Evolutionary conservation across 2,329 filamentous ascomycete species (phyloP).

Genomic region (Onygenales sp.): DNA sequence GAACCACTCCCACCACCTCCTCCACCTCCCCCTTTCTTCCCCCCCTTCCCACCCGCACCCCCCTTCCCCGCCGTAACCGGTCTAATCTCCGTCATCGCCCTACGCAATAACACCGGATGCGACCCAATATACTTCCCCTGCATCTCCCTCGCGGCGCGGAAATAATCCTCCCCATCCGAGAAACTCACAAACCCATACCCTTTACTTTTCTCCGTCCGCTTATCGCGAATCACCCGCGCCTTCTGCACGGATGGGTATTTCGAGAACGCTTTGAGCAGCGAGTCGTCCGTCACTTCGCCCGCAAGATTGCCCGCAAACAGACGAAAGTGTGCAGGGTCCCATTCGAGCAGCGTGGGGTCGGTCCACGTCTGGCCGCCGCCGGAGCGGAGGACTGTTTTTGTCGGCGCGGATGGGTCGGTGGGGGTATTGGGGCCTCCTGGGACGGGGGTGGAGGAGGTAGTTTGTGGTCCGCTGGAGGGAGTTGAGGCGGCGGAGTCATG

Average conservation of each 20-base stretch:
- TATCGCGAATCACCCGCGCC: conserved; percentile 87
- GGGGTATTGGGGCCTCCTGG: conserved; percentile 30
- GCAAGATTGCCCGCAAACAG: conserved; percentile 95
- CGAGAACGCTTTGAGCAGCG: conserved; percentile 84
- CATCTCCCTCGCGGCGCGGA: conserved; percentile 95
- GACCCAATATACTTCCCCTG: conserved; percentile 98
- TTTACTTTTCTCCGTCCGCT: conserved; percentile 90
- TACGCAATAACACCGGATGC: conserved; percentile 78
- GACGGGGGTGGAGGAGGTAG: conserved; percentile 36
- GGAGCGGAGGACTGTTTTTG: conserved; percentile 78
- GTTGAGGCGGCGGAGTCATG: conserved; percentile 16
- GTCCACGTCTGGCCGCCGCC: conserved; percentile 92
- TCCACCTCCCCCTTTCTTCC: conserved; percentile 30
- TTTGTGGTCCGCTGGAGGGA: conserved; percentile 19
- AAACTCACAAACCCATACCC: conserved; percentile 97
- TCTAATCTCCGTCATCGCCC: conserved; percentile 86
- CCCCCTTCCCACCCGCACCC: conserved; percentile 45
- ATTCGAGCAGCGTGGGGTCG: conserved; percentile 80
- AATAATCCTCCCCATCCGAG: conserved; percentile 89
- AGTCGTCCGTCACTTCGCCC: conserved; percentile 94
- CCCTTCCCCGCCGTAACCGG: conserved; percentile 59
- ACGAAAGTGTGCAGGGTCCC: conserved; percentile 89
- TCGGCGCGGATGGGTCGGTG: conserved; percentile 27
- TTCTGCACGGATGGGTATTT: conserved; percentile 84
- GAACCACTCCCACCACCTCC: conserved; percentile 19